Percentiles rank a stretch among this genome's conserved stretches.
Evolutionary conservation across 225 moss, liverwort and hornwort genomes (phyloP).

Genomic region (Rhytidiadelphus loreus): DNA sequence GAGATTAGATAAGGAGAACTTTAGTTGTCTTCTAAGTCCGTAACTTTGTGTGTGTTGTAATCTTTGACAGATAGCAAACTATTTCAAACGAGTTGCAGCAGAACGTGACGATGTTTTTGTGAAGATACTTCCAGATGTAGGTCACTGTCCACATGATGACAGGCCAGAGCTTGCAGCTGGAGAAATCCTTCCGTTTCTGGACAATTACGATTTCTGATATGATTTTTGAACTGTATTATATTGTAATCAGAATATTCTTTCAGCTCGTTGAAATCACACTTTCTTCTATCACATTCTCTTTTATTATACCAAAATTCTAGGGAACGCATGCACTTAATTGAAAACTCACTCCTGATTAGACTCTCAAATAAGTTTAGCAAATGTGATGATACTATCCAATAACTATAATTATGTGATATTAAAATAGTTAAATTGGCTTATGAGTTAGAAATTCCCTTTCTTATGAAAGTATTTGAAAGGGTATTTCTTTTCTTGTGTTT

Average conservation of each 20-base stretch:
- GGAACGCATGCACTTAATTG: no score
- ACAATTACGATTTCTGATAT: constrained; percentile 5
- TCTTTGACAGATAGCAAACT: constrained; percentile 66
- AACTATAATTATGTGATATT: not conserved
- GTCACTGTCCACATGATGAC: constrained; percentile 95
- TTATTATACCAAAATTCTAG: not conserved
- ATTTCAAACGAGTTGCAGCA: constrained; percentile 54
- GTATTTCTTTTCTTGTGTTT: no score
- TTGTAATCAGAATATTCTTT: not conserved
- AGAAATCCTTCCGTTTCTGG: constrained; percentile 46
- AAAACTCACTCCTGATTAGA: no score
- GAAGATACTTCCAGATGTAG: constrained; percentile 71
- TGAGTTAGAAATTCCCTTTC: not conserved
- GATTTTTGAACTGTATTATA: not conserved
- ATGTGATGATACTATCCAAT: no score
- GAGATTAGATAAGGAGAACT: not conserved
- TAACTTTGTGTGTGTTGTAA: not conserved
- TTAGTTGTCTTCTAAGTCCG: not conserved
- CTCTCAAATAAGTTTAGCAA: not conserved
- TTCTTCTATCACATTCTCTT: not conserved
- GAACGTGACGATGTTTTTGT: constrained; percentile 61
- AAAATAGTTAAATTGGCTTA: not conserved
- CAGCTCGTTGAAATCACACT: not conserved
- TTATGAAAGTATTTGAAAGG: not conserved
- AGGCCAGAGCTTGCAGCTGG: constrained; percentile 71